A percentile compares a stretch with the other conserved stretches of the same genome.
phyloP scores from a whole-genome alignment of 2,329 filamentous ascomycete genomes.

The Aspergillus sp. region DNA sequence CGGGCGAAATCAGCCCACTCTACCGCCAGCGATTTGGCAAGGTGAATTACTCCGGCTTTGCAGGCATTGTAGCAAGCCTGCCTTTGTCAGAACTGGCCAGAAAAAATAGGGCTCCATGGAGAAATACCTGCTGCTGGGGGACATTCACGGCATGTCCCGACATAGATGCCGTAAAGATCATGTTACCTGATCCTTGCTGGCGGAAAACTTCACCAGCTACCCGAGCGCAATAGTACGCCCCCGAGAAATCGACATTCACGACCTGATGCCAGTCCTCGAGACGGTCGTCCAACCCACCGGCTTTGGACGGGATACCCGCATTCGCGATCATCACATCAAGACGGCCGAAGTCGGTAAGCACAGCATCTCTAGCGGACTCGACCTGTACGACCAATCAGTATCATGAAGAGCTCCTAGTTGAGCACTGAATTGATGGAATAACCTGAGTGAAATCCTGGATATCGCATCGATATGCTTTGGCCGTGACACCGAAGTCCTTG shows the following conservation, averaged over 20 bases:
- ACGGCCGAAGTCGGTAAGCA: constrained; percentile 53
- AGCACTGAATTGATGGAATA: background rate
- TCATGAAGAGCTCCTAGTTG: background rate
- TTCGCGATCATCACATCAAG: constrained; percentile 69
- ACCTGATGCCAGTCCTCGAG: constrained; percentile 11
- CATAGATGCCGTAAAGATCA: constrained; percentile 55
- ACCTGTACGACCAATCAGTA: constrained; percentile 8
- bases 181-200: constrained; percentile 44
- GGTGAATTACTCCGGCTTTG: constrained; percentile 47
- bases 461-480: constrained; percentile 33
- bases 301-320: constrained; percentile 57
- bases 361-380: constrained; percentile 18
- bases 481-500: constrained; percentile 24
- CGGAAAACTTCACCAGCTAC: constrained; percentile 58
- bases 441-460: constrained; percentile 13
- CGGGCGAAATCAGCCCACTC: constrained; percentile 48
- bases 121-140: constrained; percentile 48
- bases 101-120: no score
- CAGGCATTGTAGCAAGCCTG: constrained; percentile 47
- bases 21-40: constrained; percentile 44
- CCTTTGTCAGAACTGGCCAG: background rate
- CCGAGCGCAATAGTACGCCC: constrained; percentile 64
- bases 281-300: constrained; percentile 9
- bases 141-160: constrained; percentile 61
- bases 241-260: constrained; percentile 42